Base-by-base conservation (phyloP, 306 rosid genomes). In the Albizia julibrissin region DNA sequence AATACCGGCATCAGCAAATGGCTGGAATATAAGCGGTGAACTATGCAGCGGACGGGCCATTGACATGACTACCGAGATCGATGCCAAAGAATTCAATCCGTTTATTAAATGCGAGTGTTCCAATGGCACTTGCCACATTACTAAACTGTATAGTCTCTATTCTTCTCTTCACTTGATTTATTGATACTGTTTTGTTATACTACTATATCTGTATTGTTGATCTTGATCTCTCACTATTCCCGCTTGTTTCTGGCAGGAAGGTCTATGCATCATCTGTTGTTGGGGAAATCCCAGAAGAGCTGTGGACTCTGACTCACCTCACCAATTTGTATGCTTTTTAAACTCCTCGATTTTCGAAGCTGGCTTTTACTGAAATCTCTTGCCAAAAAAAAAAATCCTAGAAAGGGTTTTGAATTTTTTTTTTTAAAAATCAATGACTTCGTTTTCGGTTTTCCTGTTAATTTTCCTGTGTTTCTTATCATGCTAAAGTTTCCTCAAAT, bases 21-120 rank as follows among this genome's bases (percentile, higher is more conserved):
- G 52, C 10, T 94, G 98, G 97, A 94, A 94, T 77, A 81, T 72
- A 71, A 94, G 89, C 21, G 96, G 93, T 10, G 95, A 94, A 3
- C 44, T 86, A 9, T 94, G 98, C 74, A 94, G 88, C 58, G 94
- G 98, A 67, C 79, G 42, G 2, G 97, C 97, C 59, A 50, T 66
- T 0, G 92, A 86, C 34, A 0, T 43, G 24, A 75, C 85, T 59
- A 39, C 83, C 77, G 0, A 3, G 0, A 0, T n/a, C 5, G 74
- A 39, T 29, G 29, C 2, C 29, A 29, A 1, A 0, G 29, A 3
- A 39, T 43, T 19, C 71, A 85, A 92, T 64, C 97, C 98, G 15
- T 84, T 91, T 61, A 91, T 94, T 87, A 89, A 89, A 90, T 92
- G 97, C 31, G 77, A 76, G 31, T 92, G 96, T 72, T 85, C 89